Percentiles rank a stretch among this genome's conserved stretches.
Evolutionary conservation across 331 rosid species (phyloP).

Genomic region (Phaseolus coccineus): DNA sequence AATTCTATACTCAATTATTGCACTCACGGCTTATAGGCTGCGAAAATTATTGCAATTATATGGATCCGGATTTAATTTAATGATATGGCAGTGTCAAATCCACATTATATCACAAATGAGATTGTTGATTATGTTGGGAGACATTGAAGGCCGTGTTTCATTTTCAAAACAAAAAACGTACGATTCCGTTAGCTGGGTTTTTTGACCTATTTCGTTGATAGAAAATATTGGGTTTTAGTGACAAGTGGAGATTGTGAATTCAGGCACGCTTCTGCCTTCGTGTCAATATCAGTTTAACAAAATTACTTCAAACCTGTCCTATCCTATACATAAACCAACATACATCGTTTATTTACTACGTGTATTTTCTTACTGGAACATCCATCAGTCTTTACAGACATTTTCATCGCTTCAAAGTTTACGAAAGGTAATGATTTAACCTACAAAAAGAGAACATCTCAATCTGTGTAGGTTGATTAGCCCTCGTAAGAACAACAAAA

Average conservation of each 20-base stretch:
- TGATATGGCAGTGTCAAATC: slow-evolving; percentile 14
- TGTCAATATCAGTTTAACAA: neutral
- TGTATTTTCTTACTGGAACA: no score
- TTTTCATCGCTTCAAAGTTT: no score
- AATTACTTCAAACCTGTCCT: neutral
- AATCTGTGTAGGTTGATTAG: no score
- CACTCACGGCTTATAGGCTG: neutral
- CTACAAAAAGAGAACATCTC: no score
- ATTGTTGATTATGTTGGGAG: slow-evolving; percentile 16
- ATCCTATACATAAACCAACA: no score
- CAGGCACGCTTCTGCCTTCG: neutral
- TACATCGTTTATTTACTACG: no score
- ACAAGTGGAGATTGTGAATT: neutral
- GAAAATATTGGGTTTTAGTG: neutral
- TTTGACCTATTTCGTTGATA: neutral
- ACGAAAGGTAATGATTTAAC: no score
- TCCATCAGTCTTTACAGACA: no score
- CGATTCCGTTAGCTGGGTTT: slow-evolving; percentile 21
- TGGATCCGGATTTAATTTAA: neutral
- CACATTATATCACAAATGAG: neutral
- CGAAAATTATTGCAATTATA: neutral
- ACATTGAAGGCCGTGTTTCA: slow-evolving; percentile 15
- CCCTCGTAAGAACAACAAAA: no score
- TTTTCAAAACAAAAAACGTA: slow-evolving; percentile 13
- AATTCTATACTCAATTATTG: neutral